phyloP scores from a whole-genome alignment of 78 protist species.

The Polysphondylium violaceum region DNA sequence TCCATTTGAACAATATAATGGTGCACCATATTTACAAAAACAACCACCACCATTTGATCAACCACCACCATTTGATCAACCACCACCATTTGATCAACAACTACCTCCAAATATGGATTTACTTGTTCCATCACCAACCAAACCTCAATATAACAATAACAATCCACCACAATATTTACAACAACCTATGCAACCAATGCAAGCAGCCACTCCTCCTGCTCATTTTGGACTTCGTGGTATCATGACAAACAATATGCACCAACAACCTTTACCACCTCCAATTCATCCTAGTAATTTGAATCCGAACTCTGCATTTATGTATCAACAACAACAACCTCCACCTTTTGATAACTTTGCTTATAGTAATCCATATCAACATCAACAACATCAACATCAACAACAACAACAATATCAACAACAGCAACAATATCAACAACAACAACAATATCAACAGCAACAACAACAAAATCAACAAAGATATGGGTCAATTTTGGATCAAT shows the following conservation, averaged over 20 bases:
- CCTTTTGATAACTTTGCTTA: neutral
- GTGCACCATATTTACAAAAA: too few relatives aligned
- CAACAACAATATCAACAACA: neutral
- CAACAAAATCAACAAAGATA: neutral
- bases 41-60: too few relatives aligned
- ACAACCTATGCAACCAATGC: slow-evolving; percentile 6
- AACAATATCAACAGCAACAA: slow-evolving; percentile 1
- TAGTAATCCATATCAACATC: slow-evolving; percentile 7
- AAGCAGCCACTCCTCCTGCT: neutral
- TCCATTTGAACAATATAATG: too few relatives aligned
- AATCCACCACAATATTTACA: neutral
- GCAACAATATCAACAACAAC: neutral
- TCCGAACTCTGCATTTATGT: neutral
- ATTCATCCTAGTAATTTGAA: slow-evolving; percentile 13
- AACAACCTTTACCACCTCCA: slow-evolving; percentile 8
- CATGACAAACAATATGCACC: neutral
- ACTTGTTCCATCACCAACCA: neutral
- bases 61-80: too few relatives aligned
- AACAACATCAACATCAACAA: slow-evolving; percentile 23
- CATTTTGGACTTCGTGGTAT: neutral
- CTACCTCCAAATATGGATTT: neutral
- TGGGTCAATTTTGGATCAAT: neutral
- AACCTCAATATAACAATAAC: neutral
- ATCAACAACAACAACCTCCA: slow-evolving; percentile 17
- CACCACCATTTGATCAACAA: neutral